Evolutionary conservation across 345 rosid species (phyloP).

Genomic region (Anastatica hierochuntica): DNA sequence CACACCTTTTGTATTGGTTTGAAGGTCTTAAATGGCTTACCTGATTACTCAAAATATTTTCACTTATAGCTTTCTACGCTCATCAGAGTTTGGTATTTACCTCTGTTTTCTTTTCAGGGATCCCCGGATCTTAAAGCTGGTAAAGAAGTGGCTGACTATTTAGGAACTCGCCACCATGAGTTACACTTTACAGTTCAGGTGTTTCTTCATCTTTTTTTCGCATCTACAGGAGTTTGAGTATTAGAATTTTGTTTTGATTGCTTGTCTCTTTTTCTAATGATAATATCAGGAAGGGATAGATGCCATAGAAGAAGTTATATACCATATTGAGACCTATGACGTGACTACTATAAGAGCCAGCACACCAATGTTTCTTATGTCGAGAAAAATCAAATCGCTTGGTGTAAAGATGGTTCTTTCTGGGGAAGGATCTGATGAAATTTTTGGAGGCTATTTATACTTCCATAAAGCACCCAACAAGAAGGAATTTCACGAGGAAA

Average conservation of each 20-base stretch:
- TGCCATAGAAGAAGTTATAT: constrained; percentile 81
- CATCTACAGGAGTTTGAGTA: background rate
- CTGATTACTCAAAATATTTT: background rate
- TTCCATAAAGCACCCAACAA: constrained; percentile 84
- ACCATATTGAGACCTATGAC: constrained; percentile 78
- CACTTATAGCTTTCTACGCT: background rate
- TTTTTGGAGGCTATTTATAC: constrained; percentile 79
- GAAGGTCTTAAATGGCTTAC: constrained; percentile 37
- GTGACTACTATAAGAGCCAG: constrained; percentile 85
- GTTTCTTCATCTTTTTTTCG: constrained; percentile 5
- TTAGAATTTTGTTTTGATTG: background rate
- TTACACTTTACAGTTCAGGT: constrained; percentile 76
- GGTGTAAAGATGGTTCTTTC: constrained; percentile 89
- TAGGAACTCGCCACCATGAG: constrained; percentile 72
- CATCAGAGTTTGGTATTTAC: background rate
- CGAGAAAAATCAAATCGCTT: constrained; percentile 74
- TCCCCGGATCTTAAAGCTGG: constrained; percentile 76
- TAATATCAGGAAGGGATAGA: constrained; percentile 66
- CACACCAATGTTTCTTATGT: constrained; percentile 90
- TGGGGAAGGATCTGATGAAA: constrained; percentile 88
- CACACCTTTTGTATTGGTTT: constrained; percentile 74
- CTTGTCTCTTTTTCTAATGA: constrained; percentile 5
- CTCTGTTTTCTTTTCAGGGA: constrained; percentile 35
- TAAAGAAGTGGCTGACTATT: constrained; percentile 74
- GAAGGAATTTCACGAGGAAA: constrained; percentile 69